These are phyloP conservation scores for Penicillium sp. DNA, from an alignment of 2,329 filamentous ascomycete species.

Conservation along the genomic window DNA sequence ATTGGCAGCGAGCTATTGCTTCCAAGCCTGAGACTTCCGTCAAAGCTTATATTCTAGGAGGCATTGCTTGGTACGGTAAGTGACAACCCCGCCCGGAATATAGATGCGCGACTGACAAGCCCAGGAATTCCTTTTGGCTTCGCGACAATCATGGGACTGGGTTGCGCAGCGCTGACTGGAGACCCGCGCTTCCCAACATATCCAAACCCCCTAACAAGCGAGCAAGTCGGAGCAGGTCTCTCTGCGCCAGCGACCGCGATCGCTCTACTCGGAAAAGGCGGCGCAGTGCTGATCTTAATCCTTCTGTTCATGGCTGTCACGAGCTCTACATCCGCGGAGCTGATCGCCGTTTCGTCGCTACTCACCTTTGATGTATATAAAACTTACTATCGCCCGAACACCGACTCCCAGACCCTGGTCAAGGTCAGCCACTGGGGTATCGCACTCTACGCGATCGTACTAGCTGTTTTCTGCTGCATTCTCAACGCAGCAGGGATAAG, in stretches of 20 bases:
- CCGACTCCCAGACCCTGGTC: constrained; percentile 51
- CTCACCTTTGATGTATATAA: constrained; percentile 57
- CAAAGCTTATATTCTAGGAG: constrained; percentile 46
- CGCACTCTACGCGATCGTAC: constrained; percentile 50
- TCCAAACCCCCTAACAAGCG: constrained; percentile 37
- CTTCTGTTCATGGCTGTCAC: constrained; percentile 45
- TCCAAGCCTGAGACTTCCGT: constrained; percentile 44
- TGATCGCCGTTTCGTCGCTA: constrained; percentile 55
- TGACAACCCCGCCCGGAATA: background rate
- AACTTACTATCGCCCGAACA: constrained; percentile 48
- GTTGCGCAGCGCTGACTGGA: constrained; percentile 48
- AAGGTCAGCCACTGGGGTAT: constrained; percentile 54
- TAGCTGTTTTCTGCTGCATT: constrained; percentile 38
- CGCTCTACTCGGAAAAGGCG: constrained; percentile 39
- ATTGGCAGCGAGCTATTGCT: constrained; percentile 50
- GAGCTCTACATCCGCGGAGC: constrained; percentile 52
- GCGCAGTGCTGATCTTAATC: constrained; percentile 35
- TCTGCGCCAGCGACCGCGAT: constrained; percentile 37
- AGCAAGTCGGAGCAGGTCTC: constrained; percentile 35
- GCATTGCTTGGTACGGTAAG: constrained; percentile 35
- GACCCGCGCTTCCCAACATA: constrained; percentile 55
- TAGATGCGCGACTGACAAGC: background rate
- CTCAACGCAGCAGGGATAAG: constrained; percentile 41
- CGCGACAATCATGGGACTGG: constrained; percentile 51
- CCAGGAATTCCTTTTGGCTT: constrained; percentile 52